Conservation (phyloP, 2,329 filamentous ascomycete genomes). For the Huntiella savannae region DNA sequence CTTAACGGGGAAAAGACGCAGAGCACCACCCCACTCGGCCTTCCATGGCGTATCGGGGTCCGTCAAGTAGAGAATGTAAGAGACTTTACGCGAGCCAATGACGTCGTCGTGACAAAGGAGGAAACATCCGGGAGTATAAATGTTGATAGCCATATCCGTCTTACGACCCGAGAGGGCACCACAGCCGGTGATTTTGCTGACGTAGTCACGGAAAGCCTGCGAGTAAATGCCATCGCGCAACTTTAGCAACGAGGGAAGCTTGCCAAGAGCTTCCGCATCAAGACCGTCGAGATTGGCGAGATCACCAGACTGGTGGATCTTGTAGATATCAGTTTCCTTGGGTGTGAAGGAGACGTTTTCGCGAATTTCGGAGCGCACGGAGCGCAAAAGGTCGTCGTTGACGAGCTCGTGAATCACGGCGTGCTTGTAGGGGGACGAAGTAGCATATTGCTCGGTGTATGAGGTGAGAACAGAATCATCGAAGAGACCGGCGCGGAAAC, state of each 20-base stretch:
- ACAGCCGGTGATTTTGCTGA: constrained; percentile 68
- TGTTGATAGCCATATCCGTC: constrained; percentile 98
- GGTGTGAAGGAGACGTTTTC: constrained; percentile 87
- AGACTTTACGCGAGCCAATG: constrained; percentile 87
- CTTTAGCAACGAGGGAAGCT: constrained; percentile 71
- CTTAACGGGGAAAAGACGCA: constrained; percentile 65
- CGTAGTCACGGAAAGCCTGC: constrained; percentile 68
- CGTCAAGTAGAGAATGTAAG: constrained; percentile 91
- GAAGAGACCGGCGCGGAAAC: constrained; percentile 50
- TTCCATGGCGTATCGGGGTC: constrained; percentile 86
- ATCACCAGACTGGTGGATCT: constrained; percentile 96
- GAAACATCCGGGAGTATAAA: constrained; percentile 92
- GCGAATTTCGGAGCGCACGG: constrained; percentile 75
- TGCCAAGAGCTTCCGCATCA: constrained; percentile 65
- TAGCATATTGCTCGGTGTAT: constrained; percentile 43
- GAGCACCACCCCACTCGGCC: constrained; percentile 76
- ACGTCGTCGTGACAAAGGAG: constrained; percentile 96
- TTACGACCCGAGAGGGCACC: constrained; percentile 80
- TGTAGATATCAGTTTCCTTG: constrained; percentile 99
- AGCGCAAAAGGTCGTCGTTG: constrained; percentile 61
- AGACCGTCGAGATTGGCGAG: constrained; percentile 91
- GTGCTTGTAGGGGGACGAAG: constrained; percentile 66
- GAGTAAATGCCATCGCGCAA: constrained; percentile 95
- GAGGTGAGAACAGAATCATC: constrained; percentile 34
- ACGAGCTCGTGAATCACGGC: constrained; percentile 72